These are phyloP conservation scores for Zea luxurians DNA, from an alignment of 176 grass and related monocot species.

Conservation along the genomic window DNA sequence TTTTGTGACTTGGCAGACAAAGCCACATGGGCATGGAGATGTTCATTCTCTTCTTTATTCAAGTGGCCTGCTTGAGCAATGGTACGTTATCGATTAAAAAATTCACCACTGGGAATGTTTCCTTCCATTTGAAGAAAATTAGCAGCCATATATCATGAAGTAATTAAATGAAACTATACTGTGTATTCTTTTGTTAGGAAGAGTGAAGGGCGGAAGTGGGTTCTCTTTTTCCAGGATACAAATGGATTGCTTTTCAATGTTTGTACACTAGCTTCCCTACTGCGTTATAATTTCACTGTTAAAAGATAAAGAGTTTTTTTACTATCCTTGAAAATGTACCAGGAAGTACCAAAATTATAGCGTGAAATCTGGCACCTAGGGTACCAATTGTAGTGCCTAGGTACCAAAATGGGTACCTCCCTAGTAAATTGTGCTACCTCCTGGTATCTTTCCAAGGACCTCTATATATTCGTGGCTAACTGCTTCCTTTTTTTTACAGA, in stretches of 20 bases:
- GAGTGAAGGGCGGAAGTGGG: conserved; percentile 64
- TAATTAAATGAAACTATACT: conserved; percentile 33
- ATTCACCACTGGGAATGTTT: neutral
- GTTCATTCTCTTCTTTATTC: conserved; percentile 96
- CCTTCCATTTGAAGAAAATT: neutral
- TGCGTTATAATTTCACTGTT: conserved; percentile 19
- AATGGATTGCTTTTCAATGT: conserved; percentile 98
- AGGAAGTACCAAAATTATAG: neutral
- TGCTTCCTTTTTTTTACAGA: neutral
- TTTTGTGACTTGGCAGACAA: conserved; percentile 67
- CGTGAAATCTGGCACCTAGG: neutral
- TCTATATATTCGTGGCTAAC: conserved; percentile 9
- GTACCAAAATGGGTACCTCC: no score
- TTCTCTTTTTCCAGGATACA: conserved; percentile 98
- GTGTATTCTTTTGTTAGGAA: conserved; percentile 57
- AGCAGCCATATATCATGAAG: neutral
- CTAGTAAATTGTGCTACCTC: neutral
- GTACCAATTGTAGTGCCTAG: neutral
- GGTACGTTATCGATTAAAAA: conserved; percentile 48
- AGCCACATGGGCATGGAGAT: conserved; percentile 97
- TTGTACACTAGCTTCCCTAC: conserved; percentile 28
- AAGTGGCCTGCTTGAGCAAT: conserved; percentile 79
- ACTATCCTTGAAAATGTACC: neutral
- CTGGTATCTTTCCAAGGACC: neutral
- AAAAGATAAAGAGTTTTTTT: neutral